Evolutionary conservation across 2,329 filamentous ascomycete genomes (phyloP).

Genomic region (Fusarium pininemorale): DNA sequence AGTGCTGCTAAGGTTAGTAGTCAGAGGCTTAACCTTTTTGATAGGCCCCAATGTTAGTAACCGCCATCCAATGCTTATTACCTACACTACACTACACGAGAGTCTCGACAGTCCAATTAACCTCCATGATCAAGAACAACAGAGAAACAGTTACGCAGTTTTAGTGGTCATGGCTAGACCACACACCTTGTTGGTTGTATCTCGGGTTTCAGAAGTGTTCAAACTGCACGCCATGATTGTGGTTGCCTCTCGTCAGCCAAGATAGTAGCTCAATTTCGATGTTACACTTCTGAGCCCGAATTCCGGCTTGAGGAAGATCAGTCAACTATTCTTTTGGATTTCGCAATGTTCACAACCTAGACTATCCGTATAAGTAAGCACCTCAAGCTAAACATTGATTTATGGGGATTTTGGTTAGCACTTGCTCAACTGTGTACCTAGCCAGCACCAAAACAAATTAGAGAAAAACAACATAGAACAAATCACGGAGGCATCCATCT

Average conservation of each 20-base stretch:
- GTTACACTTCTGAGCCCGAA: background rate
- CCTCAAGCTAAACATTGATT: background rate
- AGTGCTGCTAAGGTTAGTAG: background rate
- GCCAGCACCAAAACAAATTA: background rate
- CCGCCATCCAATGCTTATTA: background rate
- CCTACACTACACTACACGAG: background rate
- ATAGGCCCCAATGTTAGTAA: background rate
- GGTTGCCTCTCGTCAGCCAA: slow-evolving; percentile 10
- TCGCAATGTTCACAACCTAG: background rate
- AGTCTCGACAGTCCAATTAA: background rate
- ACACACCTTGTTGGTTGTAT: background rate
- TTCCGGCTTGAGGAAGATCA: background rate
- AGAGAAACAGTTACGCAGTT: background rate
- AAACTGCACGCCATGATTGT: background rate
- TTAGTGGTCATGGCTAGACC: background rate
- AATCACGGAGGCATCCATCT: background rate
- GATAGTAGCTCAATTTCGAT: background rate
- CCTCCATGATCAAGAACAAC: background rate
- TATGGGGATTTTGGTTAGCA: background rate
- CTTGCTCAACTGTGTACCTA: background rate
- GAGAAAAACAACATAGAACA: background rate
- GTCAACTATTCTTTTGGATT: background rate
- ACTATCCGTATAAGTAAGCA: background rate
- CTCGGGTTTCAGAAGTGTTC: slow-evolving; percentile 11
- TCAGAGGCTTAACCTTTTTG: slow-evolving; percentile 2